Evolutionary conservation across 805 yeast genomes (phyloP).

Genomic region (Cyberlindnera mississippiensis): DNA sequence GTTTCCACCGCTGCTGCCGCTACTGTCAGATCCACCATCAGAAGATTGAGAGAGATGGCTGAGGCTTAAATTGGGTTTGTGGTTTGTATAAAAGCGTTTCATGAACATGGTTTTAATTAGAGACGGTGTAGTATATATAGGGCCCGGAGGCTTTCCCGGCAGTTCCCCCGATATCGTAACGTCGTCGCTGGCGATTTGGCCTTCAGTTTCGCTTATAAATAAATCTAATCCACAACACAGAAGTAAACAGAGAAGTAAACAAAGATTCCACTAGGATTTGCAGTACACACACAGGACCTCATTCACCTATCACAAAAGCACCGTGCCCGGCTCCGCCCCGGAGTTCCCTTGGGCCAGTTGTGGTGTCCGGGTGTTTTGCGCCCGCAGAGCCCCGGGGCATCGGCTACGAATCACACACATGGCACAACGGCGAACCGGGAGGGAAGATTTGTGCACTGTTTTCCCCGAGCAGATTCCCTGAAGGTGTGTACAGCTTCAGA

Average conservation of each 20-base stretch:
- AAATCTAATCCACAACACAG: neutral
- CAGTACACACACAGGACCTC: neutral
- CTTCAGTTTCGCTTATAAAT: no score
- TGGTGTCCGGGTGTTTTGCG: neutral
- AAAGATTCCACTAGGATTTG: no score
- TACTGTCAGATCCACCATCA: slow-evolving; percentile 99
- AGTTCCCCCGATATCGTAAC: no score
- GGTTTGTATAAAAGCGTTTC: slow-evolving; percentile 26
- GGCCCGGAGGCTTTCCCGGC: no score
- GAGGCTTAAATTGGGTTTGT: slow-evolving; percentile 71
- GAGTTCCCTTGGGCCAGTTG: slow-evolving; percentile 5
- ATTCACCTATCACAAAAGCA: neutral
- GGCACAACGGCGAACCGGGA: no score
- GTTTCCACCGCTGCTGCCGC: slow-evolving; percentile 99
- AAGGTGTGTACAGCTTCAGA: no score
- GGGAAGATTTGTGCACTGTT: no score
- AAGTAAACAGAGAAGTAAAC: neutral
- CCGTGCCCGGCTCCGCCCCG: slow-evolving; percentile 6
- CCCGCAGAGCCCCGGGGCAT: neutral
- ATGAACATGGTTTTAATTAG: slow-evolving; percentile 14
- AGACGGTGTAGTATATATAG: neutral
- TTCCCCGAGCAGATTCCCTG: no score
- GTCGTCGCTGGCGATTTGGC: no score
- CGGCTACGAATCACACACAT: neutral
- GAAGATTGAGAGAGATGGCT: slow-evolving; percentile 99